Conservation (phyloP, 2,329 filamentous ascomycete species). For the Pseudopyricularia javanii region DNA sequence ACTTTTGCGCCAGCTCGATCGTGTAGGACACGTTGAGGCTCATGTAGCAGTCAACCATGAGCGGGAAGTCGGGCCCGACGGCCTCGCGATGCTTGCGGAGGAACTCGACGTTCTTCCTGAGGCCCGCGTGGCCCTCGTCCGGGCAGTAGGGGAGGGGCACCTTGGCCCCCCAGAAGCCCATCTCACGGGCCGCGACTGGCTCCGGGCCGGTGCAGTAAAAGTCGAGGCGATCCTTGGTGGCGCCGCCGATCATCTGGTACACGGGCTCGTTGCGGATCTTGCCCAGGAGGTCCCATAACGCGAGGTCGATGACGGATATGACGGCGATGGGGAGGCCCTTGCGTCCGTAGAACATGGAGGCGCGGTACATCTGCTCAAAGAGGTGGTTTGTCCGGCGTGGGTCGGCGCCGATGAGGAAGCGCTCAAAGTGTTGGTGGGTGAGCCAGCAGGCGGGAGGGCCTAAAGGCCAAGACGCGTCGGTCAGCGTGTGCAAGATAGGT, state of each 20-base stretch:
- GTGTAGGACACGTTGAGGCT: conserved; percentile 86
- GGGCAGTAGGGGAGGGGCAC: conserved; percentile 83
- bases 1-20: conserved; percentile 78
- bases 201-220: conserved; percentile 95
- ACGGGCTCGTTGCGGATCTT: conserved; percentile 89
- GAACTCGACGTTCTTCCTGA: conserved; percentile 85
- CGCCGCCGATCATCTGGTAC: conserved; percentile 86
- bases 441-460: conserved; percentile 89
- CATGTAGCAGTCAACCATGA: conserved; percentile 98
- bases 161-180: conserved; percentile 87
- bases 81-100: conserved; percentile 72
- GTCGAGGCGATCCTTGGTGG: conserved; percentile 69
- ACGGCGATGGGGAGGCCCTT: conserved; percentile 84
- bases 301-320: conserved; percentile 89
- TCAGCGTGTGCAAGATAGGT: neutral
- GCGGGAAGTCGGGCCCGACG: conserved; percentile 79
- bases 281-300: conserved; percentile 82
- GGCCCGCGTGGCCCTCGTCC: conserved; percentile 69
- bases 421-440: conserved; percentile 83
- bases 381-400: conserved; percentile 83
- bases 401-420: conserved; percentile 81
- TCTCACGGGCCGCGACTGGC: conserved; percentile 63
- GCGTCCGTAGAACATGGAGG: conserved; percentile 90
- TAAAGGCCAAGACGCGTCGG: conserved; percentile 14
- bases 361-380: conserved; percentile 94